Conservation (phyloP, 2,329 filamentous ascomycete species). For the Sporothrix dimorphospora region DNA sequence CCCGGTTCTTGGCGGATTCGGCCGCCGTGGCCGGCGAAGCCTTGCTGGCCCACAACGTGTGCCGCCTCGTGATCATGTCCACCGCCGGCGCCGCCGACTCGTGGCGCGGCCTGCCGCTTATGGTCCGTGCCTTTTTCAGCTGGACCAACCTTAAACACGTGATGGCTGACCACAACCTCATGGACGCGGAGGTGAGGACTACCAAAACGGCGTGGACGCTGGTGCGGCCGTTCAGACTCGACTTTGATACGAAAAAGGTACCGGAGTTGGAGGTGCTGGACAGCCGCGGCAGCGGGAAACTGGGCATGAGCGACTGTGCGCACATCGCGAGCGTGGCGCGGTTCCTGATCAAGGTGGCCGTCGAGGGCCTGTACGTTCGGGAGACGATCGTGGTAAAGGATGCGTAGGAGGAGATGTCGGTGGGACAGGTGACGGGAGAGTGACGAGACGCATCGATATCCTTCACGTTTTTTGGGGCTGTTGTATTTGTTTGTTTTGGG, state of each 20-base stretch:
- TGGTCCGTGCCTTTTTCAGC: conserved; percentile 44
- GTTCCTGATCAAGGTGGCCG: conserved; percentile 43
- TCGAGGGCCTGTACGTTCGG: conserved; percentile 34
- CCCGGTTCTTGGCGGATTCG: conserved; percentile 46
- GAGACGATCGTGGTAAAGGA: conserved; percentile 5
- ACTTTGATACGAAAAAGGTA: conserved; percentile 38
- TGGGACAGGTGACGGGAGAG: neutral
- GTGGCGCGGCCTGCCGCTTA: conserved; percentile 41
- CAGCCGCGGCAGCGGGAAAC: conserved; percentile 38
- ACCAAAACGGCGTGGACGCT: conserved; percentile 45
- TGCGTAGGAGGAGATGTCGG: neutral
- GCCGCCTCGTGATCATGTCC: conserved; percentile 46
- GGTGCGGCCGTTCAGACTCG: conserved; percentile 41
- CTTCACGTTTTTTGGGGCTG: neutral
- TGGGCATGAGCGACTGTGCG: conserved; percentile 40
- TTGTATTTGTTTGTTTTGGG: neutral
- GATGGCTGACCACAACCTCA: conserved; percentile 43
- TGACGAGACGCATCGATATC: neutral
- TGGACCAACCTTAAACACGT: conserved; percentile 48
- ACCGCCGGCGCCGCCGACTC: conserved; percentile 47
- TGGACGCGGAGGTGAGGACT: conserved; percentile 43
- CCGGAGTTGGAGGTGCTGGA: conserved; percentile 38
- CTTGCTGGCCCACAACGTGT: conserved; percentile 39
- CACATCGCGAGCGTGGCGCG: conserved; percentile 39
- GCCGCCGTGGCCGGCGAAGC: conserved; percentile 43